A percentile compares a stretch with the other conserved stretches of the same genome.
Evolutionary conservation across 2,329 filamentous ascomycete species (phyloP).

Genomic region (Aspergillus ibericus): DNA sequence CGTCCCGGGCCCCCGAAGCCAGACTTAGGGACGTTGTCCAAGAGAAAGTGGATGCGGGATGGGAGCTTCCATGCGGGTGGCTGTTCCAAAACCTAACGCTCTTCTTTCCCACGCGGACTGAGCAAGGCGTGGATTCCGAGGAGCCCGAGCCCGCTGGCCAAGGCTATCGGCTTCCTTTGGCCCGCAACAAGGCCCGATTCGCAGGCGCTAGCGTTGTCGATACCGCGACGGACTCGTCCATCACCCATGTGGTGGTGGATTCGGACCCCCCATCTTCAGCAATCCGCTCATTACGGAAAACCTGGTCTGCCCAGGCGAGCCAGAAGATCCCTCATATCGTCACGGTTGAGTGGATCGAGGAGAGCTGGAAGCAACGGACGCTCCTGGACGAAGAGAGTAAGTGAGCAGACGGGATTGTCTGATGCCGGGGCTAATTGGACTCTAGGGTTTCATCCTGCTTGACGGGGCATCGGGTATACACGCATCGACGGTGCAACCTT

Average conservation of each 20-base stretch:
- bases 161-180: conserved; percentile 37
- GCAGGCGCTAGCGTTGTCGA: conserved; percentile 63
- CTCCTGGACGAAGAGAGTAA: conserved; percentile 72
- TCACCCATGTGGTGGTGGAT: conserved; percentile 74
- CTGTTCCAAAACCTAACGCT: conserved; percentile 51
- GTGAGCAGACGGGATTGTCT: too few species aligned
- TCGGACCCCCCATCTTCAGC: conserved; percentile 49
- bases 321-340: conserved; percentile 67
- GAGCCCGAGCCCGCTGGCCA: background rate
- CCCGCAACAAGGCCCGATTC: conserved; percentile 65
- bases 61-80: conserved; percentile 43
- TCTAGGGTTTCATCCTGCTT: too few species aligned
- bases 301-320: conserved; percentile 32
- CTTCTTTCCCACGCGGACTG: conserved; percentile 39
- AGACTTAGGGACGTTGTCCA: conserved; percentile 59
- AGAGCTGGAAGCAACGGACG: conserved; percentile 77
- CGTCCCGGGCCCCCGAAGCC: conserved; percentile 51
- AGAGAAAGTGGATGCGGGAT: conserved; percentile 39
- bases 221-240: conserved; percentile 50
- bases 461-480: too few species aligned
- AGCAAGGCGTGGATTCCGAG: background rate
- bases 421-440: too few species aligned
- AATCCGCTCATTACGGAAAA: conserved; percentile 32
- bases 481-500: too few species aligned
- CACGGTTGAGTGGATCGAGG: conserved; percentile 68